Percentiles rank a stretch among this genome's conserved stretches.
phyloP scores from a whole-genome alignment of 73 alveolate species.

The Paramecium octaurelia region DNA sequence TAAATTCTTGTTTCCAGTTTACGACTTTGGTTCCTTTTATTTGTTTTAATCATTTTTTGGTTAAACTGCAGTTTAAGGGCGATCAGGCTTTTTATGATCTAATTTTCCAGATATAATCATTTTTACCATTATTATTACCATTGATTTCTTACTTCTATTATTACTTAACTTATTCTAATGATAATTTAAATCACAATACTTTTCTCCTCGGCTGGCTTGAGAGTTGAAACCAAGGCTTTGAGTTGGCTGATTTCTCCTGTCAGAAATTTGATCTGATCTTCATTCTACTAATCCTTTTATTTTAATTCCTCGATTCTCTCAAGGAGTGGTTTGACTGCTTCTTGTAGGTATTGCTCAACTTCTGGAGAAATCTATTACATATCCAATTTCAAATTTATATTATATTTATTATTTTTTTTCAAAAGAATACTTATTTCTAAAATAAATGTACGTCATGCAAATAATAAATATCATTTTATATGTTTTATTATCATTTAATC shows the following conservation, averaged over 20 bases:
- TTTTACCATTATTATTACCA: background rate
- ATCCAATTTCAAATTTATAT: conserved; percentile 23
- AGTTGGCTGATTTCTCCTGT: background rate
- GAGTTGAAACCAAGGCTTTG: background rate
- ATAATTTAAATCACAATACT: background rate
- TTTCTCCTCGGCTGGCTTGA: background rate
- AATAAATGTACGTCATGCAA: background rate
- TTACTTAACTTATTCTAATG: background rate
- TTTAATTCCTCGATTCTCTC: conserved; percentile 22
- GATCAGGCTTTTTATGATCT: background rate
- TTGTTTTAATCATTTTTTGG: background rate
- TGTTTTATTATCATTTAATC: background rate
- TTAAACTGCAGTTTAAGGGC: background rate
- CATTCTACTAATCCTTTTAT: background rate
- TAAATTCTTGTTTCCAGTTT: background rate
- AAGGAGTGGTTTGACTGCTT: background rate
- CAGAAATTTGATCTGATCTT: background rate
- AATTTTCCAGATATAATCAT: background rate
- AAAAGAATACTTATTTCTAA: background rate
- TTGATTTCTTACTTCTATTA: background rate
- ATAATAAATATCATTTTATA: background rate
- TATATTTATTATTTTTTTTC: background rate
- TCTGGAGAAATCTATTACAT: conserved; percentile 35
- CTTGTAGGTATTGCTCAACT: background rate
- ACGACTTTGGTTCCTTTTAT: background rate